Evolutionary conservation across 306 rosid genomes (phyloP).

Genomic region (Cercis canadensis): DNA sequence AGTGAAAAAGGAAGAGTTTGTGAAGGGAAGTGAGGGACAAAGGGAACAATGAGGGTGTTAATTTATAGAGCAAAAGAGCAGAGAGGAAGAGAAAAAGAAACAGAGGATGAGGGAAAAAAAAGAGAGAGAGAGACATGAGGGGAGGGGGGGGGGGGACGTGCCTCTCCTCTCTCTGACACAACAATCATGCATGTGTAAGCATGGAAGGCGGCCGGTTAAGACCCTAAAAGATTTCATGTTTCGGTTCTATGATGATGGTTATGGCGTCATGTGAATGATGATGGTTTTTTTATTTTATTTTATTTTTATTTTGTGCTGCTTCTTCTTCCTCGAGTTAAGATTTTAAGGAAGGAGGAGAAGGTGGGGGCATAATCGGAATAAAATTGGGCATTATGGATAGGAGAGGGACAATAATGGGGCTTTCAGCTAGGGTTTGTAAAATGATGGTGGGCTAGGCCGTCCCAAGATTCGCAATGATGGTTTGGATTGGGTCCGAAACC

Average conservation of each 20-base stretch:
- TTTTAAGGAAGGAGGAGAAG: not conserved
- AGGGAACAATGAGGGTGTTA: constrained; percentile 56
- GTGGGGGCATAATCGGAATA: constrained; percentile 51
- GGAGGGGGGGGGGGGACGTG: constrained; percentile 59
- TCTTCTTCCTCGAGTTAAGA: not conserved
- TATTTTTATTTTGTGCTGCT: not conserved
- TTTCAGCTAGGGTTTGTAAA: constrained; percentile 74
- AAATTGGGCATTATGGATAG: constrained; percentile 43
- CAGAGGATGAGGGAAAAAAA: constrained; percentile 18
- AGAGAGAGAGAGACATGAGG: constrained; percentile 12
- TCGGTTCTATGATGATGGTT: constrained; percentile 55
- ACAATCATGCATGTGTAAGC: constrained; percentile 99
- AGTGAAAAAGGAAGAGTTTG: constrained; percentile 31
- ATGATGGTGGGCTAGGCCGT: constrained; percentile 99
- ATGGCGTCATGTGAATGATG: constrained; percentile 86
- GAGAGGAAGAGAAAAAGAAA: constrained; percentile 32
- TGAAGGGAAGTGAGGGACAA: constrained; percentile 61
- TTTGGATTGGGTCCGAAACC: constrained; percentile 94
- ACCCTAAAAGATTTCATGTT: constrained; percentile 64
- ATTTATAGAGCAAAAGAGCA: constrained; percentile 63
- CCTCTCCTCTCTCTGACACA: constrained; percentile 79
- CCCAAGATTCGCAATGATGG: constrained; percentile 99
- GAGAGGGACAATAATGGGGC: constrained; percentile 75
- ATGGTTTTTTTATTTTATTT: constrained; percentile 30
- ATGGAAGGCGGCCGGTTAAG: constrained; percentile 99